Conservation (phyloP, 2,329 filamentous ascomycete species). For the Helminthosporium solani region DNA sequence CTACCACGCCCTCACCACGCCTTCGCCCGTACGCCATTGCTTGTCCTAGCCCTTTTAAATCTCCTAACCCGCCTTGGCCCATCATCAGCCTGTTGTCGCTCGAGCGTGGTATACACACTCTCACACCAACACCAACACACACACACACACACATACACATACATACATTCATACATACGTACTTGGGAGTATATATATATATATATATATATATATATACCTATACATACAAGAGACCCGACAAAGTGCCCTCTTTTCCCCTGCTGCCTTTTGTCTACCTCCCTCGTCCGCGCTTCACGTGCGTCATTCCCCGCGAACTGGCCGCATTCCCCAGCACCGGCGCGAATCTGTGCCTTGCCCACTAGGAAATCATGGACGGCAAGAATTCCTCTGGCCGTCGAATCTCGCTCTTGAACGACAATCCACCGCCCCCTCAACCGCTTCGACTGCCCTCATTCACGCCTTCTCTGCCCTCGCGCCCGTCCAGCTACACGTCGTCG, state of each 20-base stretch:
- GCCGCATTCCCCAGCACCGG: constrained; percentile 30
- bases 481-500: constrained; percentile 49
- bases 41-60: not conserved
- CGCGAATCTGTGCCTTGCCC: constrained; percentile 28
- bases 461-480: constrained; percentile 41
- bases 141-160: too few species aligned
- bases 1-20: not conserved
- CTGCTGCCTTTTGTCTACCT: not conserved
- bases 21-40: not conserved
- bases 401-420: constrained; percentile 54
- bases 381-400: constrained; percentile 52
- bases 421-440: constrained; percentile 33
- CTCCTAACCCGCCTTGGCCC: not conserved
- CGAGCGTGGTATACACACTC: too few species aligned
- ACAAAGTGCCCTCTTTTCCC: not conserved
- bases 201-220: too few species aligned
- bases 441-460: constrained; percentile 40
- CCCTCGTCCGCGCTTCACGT: constrained; percentile 19
- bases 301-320: constrained; percentile 15
- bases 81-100: constrained; percentile 1
- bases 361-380: constrained; percentile 50
- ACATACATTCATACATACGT: too few species aligned
- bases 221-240: too few species aligned
- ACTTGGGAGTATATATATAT: too few species aligned
- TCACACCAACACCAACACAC: too few species aligned